Base-by-base conservation (phyloP, 257 asterid species). In the Solanum okadae region DNA sequence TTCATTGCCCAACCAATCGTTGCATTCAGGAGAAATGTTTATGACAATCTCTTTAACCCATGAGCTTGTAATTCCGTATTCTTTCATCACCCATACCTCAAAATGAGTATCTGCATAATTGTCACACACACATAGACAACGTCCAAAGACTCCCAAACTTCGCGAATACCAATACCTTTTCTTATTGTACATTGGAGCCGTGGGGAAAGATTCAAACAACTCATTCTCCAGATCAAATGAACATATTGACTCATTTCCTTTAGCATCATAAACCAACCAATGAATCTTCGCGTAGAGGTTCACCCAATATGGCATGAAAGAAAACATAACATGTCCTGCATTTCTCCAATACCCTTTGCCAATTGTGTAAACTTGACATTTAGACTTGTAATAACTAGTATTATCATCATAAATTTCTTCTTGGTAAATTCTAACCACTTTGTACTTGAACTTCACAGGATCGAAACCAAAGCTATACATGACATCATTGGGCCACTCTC, bases 31-130 rank as follows among this genome's bases (percentile, higher is more conserved):
- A 88, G 61, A 82, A 73, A 90, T 90, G 34, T 63, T 89, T 67
- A 92, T 91, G 38, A 90, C 93, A 67, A 91, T 61, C 9, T 92
- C 86, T 84, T 90, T 93, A 10, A 46, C 70, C 94, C 95, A 94
- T 2, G 94, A 91, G 40, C 89, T 84, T 38, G 86, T 76, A 6
- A 90, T 89, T 63, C 91, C 89, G 12, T 93, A 94, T 25, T 94
- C 95, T 77, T 89, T 93, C 97, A 93, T 93, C 46, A 90, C 89
- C 95, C 96, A 93, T 5, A 93, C 89, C 4, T 89, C 90, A 18
- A 93, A 88, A 34, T 90, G 88, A 33, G 13, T 49, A 1, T 88
- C 81, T 4, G 88, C 85, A 18, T 87, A 70, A 23, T 93, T 90
- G 20, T 93, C 94, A 77, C 95, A 92, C 9, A 94, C 35, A 25